Evolutionary conservation across 1,284 basidiomycete species (phyloP).

Genomic region (Inonotus obliquus): DNA sequence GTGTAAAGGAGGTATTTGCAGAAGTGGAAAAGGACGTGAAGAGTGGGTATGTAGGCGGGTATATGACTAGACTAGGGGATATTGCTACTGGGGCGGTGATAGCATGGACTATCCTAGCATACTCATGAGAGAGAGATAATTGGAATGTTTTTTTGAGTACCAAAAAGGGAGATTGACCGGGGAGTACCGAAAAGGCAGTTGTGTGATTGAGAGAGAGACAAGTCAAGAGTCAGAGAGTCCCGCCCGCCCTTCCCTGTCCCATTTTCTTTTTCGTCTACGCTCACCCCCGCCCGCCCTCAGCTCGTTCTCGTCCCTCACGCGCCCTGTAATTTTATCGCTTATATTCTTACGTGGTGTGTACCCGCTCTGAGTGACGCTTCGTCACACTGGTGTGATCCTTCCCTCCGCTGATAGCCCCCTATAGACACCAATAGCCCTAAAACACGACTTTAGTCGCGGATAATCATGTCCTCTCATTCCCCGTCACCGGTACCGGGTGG

Average conservation of each 20-base stretch:
- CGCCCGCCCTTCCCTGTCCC: too few relatives aligned
- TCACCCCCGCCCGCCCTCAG: background rate
- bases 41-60: background rate
- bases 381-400: background rate
- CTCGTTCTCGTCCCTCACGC: background rate
- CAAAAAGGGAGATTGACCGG: background rate
- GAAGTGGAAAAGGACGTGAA: conserved; percentile 16
- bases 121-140: conserved; percentile 2
- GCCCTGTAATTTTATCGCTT: background rate
- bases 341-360: background rate
- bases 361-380: background rate
- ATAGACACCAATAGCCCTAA: background rate
- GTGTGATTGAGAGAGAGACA: too few relatives aligned
- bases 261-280: too few relatives aligned
- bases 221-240: too few relatives aligned
- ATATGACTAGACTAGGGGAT: background rate
- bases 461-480: conserved; percentile 5
- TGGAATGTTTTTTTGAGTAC: too few relatives aligned
- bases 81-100: conserved; percentile 3
- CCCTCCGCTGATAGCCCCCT: background rate
- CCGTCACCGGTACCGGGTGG: conserved; percentile 7
- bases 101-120: conserved; percentile 16
- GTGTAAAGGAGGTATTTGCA: conserved; percentile 12
- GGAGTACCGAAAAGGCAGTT: background rate
- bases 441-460: background rate